These are phyloP conservation scores for Fragilariopsis cylindrus DNA, from an alignment of 108 stramenopile species.

Conservation along the genomic window DNA sequence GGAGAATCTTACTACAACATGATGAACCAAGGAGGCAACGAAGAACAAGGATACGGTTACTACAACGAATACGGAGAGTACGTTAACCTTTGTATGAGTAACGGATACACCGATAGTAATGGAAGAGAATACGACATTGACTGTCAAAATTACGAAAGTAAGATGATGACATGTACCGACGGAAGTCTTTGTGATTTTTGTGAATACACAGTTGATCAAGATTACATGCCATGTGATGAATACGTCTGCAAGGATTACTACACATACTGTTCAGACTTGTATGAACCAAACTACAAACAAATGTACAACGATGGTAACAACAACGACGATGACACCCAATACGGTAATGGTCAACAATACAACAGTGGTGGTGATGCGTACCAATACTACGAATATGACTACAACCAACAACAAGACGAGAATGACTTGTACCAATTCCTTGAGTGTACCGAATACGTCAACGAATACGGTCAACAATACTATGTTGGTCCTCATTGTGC, in stretches of 20 bases:
- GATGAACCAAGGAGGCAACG: not conserved
- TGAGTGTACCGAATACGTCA: constrained; percentile 25
- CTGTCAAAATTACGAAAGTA: constrained; percentile 5
- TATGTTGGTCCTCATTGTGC: constrained; percentile 77
- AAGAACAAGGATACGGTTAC: constrained; percentile 13
- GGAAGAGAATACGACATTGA: constrained; percentile 11
- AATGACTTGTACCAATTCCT: constrained; percentile 26
- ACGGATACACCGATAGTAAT: constrained; percentile 11
- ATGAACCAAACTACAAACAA: constrained; percentile 12
- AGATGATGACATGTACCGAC: constrained; percentile 17
- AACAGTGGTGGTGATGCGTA: not conserved
- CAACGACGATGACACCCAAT: constrained; percentile 5
- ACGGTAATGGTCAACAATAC: constrained; percentile 18
- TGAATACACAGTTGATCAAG: constrained; percentile 21
- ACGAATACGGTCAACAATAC: constrained; percentile 42
- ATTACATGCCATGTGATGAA: constrained; percentile 25
- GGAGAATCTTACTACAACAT: constrained; percentile 17
- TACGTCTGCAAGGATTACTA: constrained; percentile 38
- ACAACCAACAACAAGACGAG: constrained; percentile 17
- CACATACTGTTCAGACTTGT: constrained; percentile 35
- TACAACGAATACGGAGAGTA: constrained; percentile 13
- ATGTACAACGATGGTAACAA: not conserved
- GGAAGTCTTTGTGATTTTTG: constrained; percentile 29
- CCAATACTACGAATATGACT: constrained; percentile 1
- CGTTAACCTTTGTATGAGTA: constrained; percentile 5